Base-by-base conservation (phyloP, 768 basidiomycete genomes). In the Lactarius quietus region DNA sequence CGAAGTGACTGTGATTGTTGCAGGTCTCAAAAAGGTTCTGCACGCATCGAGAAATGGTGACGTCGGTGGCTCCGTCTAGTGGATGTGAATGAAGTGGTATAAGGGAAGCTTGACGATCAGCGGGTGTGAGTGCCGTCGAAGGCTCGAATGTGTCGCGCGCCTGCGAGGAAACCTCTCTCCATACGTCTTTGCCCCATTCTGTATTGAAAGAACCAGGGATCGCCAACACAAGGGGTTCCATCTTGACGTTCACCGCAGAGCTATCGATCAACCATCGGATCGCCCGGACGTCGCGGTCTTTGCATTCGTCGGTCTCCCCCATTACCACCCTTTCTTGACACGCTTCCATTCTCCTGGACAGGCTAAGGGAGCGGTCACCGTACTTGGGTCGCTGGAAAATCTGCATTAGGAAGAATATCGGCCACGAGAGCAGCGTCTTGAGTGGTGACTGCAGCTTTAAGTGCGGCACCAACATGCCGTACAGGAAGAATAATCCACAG, bases 31-130 rank as follows among this genome's bases (percentile, higher is more conserved):
- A 64, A 6, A 58, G 17, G 56, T 33, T 0, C 10, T 9, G 20
- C 15, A 63, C 14, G 15, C 20, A n/a, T 51, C 14, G 28, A 15
- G 14, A 51, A 23, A 63, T 35, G 1, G n/a, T 20, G 23, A 29
- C 6, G 1, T 33, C 7, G 20, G 28, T 23, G 8, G 18, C 38
- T 1, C 28, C 43, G 38, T 62, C 31, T 43, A 3, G 28, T 15
- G 36, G 28, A 31, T 0, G 28, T 23, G 8, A 3, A 15, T 10
- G 9, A 3, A 10, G 7, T 1, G 26, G 17, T 0, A 1, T 10
- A 3, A 20, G 7, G 10, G 28, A 3, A 26, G 10, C 17, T 5
- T 23, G 56, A 9, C 3, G 1, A 4, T 20, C 33, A 33, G 33
- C 33, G 33, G 33, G 33, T 3, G 33, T n/a, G n/a, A n/a, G n/a